Percentiles rank a stretch among this genome's conserved stretches.
phyloP scores from a whole-genome alignment of 1,139 yeast species.

The Zygosaccharomyces pseudobailii region DNA sequence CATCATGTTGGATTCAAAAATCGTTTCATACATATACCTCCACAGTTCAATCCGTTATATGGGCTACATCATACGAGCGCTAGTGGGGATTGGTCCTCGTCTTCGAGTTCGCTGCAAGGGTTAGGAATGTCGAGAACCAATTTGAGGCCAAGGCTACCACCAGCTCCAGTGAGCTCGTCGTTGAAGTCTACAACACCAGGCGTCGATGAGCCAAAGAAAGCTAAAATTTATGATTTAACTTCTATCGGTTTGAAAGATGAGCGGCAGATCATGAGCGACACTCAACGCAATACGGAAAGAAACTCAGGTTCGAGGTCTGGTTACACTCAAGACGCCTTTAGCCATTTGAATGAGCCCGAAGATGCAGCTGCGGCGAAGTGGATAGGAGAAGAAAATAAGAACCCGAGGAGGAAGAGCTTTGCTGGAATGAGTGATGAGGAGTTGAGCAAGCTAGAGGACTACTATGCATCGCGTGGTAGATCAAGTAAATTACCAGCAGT shows the following conservation, averaged over 20 bases:
- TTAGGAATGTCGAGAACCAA: background rate
- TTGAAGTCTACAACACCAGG: slow-evolving; percentile 20
- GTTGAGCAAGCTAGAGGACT: slow-evolving; percentile 55
- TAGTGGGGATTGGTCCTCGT: background rate
- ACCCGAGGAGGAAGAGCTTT: slow-evolving; percentile 48
- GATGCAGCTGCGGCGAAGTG: slow-evolving; percentile 21
- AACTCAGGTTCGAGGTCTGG: slow-evolving; percentile 31
- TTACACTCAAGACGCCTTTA: slow-evolving; percentile 31
- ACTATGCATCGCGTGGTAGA: slow-evolving; percentile 37
- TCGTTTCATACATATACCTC: slow-evolving; percentile 31
- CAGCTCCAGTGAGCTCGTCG: slow-evolving; percentile 34
- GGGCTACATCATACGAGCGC: background rate
- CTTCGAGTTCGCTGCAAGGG: background rate
- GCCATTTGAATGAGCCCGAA: slow-evolving; percentile 33
- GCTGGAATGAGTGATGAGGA: slow-evolving; percentile 64
- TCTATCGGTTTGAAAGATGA: slow-evolving; percentile 20
- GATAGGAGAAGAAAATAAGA: slow-evolving; percentile 5
- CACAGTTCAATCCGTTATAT: slow-evolving; percentile 29
- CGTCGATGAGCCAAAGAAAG: slow-evolving; percentile 13
- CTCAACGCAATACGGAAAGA: slow-evolving; percentile 28
- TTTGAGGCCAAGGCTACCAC: slow-evolving; percentile 30
- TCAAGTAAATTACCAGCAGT: slow-evolving; percentile 24
- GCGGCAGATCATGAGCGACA: slow-evolving; percentile 17
- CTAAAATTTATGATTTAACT: slow-evolving; percentile 24
- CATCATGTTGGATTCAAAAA: slow-evolving; percentile 24